Evolutionary conservation across 352 stramenopile species (phyloP), one percentile per base, ranked within the genome.

Genomic region (Phytopythium sindhum): DNA sequence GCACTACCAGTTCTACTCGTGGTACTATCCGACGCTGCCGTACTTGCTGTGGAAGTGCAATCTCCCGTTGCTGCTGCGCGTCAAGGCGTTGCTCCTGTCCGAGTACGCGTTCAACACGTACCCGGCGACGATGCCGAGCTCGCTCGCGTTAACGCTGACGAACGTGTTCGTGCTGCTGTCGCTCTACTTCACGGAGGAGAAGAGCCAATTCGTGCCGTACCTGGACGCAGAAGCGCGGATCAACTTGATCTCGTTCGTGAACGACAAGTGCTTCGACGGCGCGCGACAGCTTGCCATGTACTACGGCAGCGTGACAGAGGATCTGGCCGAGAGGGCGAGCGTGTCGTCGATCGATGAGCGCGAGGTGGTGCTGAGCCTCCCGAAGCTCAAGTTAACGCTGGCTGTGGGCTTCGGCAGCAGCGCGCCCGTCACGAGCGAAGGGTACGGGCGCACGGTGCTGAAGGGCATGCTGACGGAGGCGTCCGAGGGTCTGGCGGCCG

Each of bases 1-100:
- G 65, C 97, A 99, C 80, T 99, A 99, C 81, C 98, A 99, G 80
- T 98, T 99, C 67, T 98, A 97, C 72, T 77, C 80, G 29, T 98
- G 95, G 95, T 99, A 98, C 77, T 98, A 97, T 72, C 86, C 97
- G 61, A 96, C 96, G 28, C 65, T 99, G 37, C 95, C 97, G 19
- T 97, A 98, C 62, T 61, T 99, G 66, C 70, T 98, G 9, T 99
- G 89, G 89, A 89, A 93, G 66, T 93, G 88, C 15, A 83, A 92
- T 59, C 67, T 97, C 37, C 87, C 90, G 24, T 56, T 93, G 42
- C 65, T 93, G 17, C 81, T 97, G 60, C 88, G 88, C 62, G 75
- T 87, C 69, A 92, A 98, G 62, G 88, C 86, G 37, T 63, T 96
- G 21, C 65, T 91, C 31, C 78, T 86, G 21, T 88, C 88, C 63